Evolutionary conservation across 371 early-diverging fungal genomes (phyloP).

Genomic region (Apophysomyces variabilis): DNA sequence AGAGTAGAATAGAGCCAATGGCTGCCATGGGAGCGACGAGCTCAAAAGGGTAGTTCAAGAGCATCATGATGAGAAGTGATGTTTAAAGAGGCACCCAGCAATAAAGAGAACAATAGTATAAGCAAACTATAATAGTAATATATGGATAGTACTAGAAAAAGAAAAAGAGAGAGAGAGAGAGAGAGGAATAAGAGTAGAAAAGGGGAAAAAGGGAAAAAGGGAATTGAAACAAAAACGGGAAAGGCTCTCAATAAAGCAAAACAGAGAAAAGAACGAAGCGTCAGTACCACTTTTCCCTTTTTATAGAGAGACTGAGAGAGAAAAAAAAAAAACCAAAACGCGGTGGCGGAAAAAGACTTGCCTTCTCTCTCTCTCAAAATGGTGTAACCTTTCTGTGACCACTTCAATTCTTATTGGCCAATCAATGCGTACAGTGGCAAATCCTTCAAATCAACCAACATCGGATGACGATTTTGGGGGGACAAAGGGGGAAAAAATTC

Average conservation of each 20-base stretch:
- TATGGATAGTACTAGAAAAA: background rate
- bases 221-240: conserved; percentile 12
- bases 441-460: too few species aligned
- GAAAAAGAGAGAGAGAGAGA: conserved; percentile 2
- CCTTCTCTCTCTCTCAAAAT: background rate
- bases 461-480: too few species aligned
- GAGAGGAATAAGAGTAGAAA: conserved; percentile 14
- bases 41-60: conserved; percentile 51
- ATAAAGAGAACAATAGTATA: background rate
- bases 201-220: conserved; percentile 5
- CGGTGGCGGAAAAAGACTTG: conserved; percentile 3
- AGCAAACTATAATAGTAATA: conserved; percentile 6
- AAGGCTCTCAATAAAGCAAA: background rate
- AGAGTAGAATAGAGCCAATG: conserved; percentile 49
- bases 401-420: conserved; percentile 5
- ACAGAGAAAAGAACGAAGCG: conserved; percentile 13
- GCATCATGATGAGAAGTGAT: conserved; percentile 8
- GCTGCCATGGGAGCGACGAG: conserved; percentile 59
- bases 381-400: conserved; percentile 2
- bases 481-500: too few species aligned
- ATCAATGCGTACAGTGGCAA: conserved; percentile 3
- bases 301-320: conserved; percentile 8
- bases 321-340: conserved; percentile 13
- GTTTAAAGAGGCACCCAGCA: background rate
- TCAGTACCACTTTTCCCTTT: conserved; percentile 7